Percentiles rank a stretch among this genome's conserved stretches.
phyloP scores from a whole-genome alignment of 2,329 filamentous ascomycete genomes.

The Pseudopithomyces chartarum region DNA sequence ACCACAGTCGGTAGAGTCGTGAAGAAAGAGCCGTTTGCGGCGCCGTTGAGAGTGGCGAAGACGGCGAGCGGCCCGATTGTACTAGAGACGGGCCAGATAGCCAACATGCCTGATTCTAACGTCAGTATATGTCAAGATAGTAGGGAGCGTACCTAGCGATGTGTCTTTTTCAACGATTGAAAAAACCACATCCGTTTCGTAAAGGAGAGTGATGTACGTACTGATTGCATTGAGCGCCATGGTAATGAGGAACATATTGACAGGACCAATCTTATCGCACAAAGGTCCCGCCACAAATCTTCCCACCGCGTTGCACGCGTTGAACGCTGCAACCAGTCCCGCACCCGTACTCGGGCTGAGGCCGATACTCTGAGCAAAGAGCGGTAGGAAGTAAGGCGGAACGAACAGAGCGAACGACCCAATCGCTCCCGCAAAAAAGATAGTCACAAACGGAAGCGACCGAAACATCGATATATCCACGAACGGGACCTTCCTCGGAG shows the following conservation, averaged over 20 bases:
- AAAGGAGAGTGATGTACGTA: no score
- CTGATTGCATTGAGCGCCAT: constrained; percentile 31
- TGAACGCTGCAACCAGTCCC: constrained; percentile 32
- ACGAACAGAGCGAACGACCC: constrained; percentile 38
- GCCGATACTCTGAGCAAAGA: constrained; percentile 34
- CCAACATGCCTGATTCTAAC: constrained; percentile 23
- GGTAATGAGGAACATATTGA: constrained; percentile 38
- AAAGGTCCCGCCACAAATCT: constrained; percentile 31
- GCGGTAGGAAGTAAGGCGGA: constrained; percentile 34
- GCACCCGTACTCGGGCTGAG: constrained; percentile 32
- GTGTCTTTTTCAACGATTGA: no score
- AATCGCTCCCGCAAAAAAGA: constrained; percentile 29
- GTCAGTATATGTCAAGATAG: no score
- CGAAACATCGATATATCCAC: constrained; percentile 32
- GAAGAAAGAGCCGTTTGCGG: constrained; percentile 37
- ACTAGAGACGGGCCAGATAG: constrained; percentile 36
- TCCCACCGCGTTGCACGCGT: constrained; percentile 35
- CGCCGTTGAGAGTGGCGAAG: constrained; percentile 35
- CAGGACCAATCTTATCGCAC: constrained; percentile 36
- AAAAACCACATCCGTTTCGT: no score
- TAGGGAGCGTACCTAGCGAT: no score
- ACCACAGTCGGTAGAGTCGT: constrained; percentile 36
- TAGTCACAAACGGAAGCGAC: constrained; percentile 25
- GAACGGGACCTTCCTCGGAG: constrained; percentile 25
- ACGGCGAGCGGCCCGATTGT: constrained; percentile 29